Evolutionary conservation across 768 basidiomycete species (phyloP).

Genomic region (Mycena galericulata): DNA sequence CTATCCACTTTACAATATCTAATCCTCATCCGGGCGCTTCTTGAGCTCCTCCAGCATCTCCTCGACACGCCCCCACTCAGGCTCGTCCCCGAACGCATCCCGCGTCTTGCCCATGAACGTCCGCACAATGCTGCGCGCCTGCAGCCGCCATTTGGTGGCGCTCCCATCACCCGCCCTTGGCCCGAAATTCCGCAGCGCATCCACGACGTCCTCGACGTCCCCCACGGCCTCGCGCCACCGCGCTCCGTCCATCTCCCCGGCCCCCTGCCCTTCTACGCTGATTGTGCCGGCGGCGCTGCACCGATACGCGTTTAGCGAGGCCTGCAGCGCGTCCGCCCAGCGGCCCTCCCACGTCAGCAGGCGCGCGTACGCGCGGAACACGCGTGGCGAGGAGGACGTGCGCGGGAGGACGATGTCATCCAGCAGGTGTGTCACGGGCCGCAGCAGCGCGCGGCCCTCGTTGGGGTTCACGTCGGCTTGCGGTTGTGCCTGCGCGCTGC

Average conservation of each 20-base stretch:
- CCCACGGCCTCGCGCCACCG: slow-evolving; percentile 81
- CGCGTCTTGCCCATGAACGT: slow-evolving; percentile 90
- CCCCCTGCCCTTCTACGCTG: too few relatives aligned
- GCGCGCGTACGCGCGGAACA: slow-evolving; percentile 89
- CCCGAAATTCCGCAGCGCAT: slow-evolving; percentile 86
- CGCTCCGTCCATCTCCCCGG: slow-evolving; percentile 73
- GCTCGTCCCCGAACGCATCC: slow-evolving; percentile 87
- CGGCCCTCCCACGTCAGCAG: slow-evolving; percentile 77
- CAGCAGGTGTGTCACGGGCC: slow-evolving; percentile 79
- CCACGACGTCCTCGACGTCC: slow-evolving; percentile 89
- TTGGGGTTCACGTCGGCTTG: slow-evolving; percentile 66
- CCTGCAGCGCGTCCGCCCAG: slow-evolving; percentile 84
- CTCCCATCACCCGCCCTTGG: slow-evolving; percentile 64
- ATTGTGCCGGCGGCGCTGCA: slow-evolving; percentile 69
- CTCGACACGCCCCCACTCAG: slow-evolving; percentile 80
- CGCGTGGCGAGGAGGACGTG: slow-evolving; percentile 74
- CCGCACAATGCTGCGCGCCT: slow-evolving; percentile 88
- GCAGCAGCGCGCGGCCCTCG: slow-evolving; percentile 74
- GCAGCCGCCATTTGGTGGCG: slow-evolving; percentile 84
- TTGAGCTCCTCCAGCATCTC: slow-evolving; percentile 76
- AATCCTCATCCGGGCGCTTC: slow-evolving; percentile 35
- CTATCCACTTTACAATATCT: not conserved
- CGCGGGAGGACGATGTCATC: slow-evolving; percentile 85
- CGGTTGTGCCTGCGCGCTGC: slow-evolving; percentile 35
- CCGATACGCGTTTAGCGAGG: slow-evolving; percentile 89